A percentile compares a stretch with the other conserved stretches of the same genome.
phyloP scores from a whole-genome alignment of 2,329 filamentous ascomycete genomes.

The Penicillium rolfsii region DNA sequence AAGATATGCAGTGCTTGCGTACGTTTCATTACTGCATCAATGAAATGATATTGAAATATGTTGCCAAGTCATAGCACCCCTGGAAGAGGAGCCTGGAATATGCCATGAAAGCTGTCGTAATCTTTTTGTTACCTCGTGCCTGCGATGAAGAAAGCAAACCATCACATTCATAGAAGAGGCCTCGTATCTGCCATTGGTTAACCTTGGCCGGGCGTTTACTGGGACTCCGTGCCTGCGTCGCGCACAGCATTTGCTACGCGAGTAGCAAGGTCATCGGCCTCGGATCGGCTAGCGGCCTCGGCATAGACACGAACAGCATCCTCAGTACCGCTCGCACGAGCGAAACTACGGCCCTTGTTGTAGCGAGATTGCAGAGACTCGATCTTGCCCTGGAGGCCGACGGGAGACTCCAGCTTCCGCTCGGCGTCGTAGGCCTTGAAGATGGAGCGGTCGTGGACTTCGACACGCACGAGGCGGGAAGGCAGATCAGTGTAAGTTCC shows the following conservation, averaged over 20 bases:
- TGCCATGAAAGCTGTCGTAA: slow-evolving; percentile 19
- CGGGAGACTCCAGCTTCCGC: slow-evolving; percentile 77
- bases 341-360: slow-evolving; percentile 85
- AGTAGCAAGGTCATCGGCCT: slow-evolving; percentile 86
- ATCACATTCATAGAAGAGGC: slow-evolving; percentile 4
- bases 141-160: background rate
- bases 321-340: slow-evolving; percentile 90
- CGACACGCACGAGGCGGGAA: slow-evolving; percentile 90
- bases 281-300: slow-evolving; percentile 84
- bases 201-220: slow-evolving; percentile 7
- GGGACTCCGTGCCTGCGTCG: slow-evolving; percentile 50
- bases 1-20: slow-evolving; percentile 1
- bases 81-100: slow-evolving; percentile 2
- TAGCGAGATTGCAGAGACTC: slow-evolving; percentile 88
- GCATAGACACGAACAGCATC: slow-evolving; percentile 96
- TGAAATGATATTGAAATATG: slow-evolving; percentile 28
- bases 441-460: slow-evolving; percentile 82
- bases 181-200: background rate
- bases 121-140: slow-evolving; percentile 15
- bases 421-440: slow-evolving; percentile 94
- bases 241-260: slow-evolving; percentile 78
- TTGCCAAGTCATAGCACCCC: slow-evolving; percentile 20
- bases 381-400: slow-evolving; percentile 80
- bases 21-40: slow-evolving; percentile 32
- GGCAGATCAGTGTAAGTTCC: slow-evolving; percentile 91